Evolutionary conservation across 345 rosid species (phyloP).

Genomic region (Toxicodendron radicans): DNA sequence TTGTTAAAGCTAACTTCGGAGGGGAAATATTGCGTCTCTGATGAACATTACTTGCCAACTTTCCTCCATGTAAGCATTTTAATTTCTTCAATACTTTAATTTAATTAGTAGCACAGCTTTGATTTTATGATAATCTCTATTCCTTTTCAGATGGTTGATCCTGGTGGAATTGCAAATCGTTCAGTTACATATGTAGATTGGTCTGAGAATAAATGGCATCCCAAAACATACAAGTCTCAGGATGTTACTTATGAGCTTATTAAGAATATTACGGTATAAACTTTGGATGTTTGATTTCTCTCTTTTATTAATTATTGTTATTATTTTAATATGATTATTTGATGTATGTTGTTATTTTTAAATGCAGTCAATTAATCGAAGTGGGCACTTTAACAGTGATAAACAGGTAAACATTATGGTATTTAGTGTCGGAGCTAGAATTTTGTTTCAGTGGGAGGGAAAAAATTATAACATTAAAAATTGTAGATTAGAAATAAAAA

Average conservation of each 20-base stretch:
- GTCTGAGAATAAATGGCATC: slow-evolving; percentile 98
- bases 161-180: slow-evolving; percentile 87
- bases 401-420: slow-evolving; percentile 51
- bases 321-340: too few relatives aligned
- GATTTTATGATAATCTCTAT: background rate
- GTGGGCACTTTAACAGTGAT: slow-evolving; percentile 75
- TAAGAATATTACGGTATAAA: slow-evolving; percentile 66
- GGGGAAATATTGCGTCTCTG: slow-evolving; percentile 85
- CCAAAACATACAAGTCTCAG: slow-evolving; percentile 73
- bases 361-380: slow-evolving; percentile 66
- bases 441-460: too few relatives aligned
- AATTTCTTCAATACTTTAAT: background rate
- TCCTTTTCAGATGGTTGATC: slow-evolving; percentile 73
- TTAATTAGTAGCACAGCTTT: too few relatives aligned
- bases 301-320: too few relatives aligned
- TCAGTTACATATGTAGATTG: slow-evolving; percentile 92
- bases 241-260: slow-evolving; percentile 62
- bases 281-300: background rate
- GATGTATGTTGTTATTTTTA: slow-evolving; percentile 2
- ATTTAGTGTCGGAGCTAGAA: too few relatives aligned
- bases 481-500: too few relatives aligned
- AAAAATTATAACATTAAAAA: too few relatives aligned
- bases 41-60: slow-evolving; percentile 93
- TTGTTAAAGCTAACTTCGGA: slow-evolving; percentile 79
- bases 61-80: slow-evolving; percentile 62